phyloP scores from a whole-genome alignment of 345 rosid species.

The Capsella bursapastoris region DNA sequence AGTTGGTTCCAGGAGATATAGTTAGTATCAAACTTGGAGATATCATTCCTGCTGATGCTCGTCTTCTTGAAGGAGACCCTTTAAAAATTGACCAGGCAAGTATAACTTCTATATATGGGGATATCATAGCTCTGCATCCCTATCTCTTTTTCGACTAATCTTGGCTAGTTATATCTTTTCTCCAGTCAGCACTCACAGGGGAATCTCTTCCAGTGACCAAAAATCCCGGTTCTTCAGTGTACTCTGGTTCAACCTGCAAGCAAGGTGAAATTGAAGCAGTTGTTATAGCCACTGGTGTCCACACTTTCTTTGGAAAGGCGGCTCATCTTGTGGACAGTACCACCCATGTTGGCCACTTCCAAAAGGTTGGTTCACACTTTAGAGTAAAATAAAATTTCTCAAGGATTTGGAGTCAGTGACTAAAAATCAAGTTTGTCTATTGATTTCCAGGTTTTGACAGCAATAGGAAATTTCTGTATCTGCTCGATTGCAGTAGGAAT shows the following conservation, averaged over 20 bases:
- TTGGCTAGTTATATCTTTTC: slow-evolving; percentile 18
- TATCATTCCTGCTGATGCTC: slow-evolving; percentile 76
- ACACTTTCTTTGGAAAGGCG: slow-evolving; percentile 91
- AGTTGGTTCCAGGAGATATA: slow-evolving; percentile 75
- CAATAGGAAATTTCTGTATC: slow-evolving; percentile 95
- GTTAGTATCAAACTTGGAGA: slow-evolving; percentile 52
- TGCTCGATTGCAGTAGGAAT: slow-evolving; percentile 90
- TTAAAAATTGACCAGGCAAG: slow-evolving; percentile 67
- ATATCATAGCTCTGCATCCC: background rate
- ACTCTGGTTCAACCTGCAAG: slow-evolving; percentile 91
- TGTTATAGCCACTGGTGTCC: slow-evolving; percentile 90
- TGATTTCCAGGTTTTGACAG: slow-evolving; percentile 64
- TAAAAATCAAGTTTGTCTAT: slow-evolving; percentile 1
- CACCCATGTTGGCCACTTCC: slow-evolving; percentile 87
- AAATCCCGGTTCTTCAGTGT: slow-evolving; percentile 72
- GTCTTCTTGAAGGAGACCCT: slow-evolving; percentile 80
- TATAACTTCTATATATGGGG: background rate
- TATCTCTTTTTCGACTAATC: slow-evolving; percentile 24
- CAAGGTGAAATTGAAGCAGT: slow-evolving; percentile 96
- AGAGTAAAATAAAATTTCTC: background rate
- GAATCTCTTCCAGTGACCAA: slow-evolving; percentile 78
- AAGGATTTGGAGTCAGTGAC: background rate
- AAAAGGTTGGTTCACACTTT: slow-evolving; percentile 58
- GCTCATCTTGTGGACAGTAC: slow-evolving; percentile 95
- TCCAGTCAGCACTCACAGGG: slow-evolving; percentile 61